A percentile compares a stretch with the other conserved stretches of the same genome.
These are phyloP conservation scores for Lippia alba DNA, from an alignment of 305 asterid genomes.

Conservation along the genomic window DNA sequence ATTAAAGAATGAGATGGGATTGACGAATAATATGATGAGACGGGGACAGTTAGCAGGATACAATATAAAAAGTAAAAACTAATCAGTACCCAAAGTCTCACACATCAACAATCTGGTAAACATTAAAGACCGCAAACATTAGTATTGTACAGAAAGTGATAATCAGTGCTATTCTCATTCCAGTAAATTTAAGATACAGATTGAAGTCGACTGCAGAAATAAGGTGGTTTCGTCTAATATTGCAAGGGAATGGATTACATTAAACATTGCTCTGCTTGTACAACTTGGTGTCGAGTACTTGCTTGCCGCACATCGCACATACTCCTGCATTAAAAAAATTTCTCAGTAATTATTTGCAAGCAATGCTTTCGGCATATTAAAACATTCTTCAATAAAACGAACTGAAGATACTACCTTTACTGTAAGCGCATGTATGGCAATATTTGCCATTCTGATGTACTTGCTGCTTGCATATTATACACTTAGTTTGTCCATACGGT, in stretches of 20 bases:
- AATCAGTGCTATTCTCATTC: neutral
- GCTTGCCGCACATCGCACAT: constrained; percentile 88
- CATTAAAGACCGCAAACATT: constrained; percentile 8
- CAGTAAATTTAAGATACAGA: neutral
- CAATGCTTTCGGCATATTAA: neutral
- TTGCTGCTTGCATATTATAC: constrained; percentile 73
- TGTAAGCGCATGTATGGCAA: constrained; percentile 77
- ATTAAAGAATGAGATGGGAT: neutral
- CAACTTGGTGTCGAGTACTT: constrained; percentile 76
- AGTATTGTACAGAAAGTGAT: neutral
- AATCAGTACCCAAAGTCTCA: constrained; percentile 1
- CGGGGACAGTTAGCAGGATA: neutral
- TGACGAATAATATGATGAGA: constrained; percentile 11
- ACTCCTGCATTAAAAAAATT: constrained; percentile 58
- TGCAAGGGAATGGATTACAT: constrained; percentile 11
- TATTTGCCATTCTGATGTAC: constrained; percentile 73
- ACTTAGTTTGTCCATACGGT: constrained; percentile 55
- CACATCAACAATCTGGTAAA: constrained; percentile 13
- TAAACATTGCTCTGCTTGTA: constrained; percentile 86
- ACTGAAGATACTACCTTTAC: constrained; percentile 53
- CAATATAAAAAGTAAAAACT: neutral
- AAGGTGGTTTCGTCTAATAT: neutral
- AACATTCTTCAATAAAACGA: neutral
- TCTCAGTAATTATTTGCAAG: constrained; percentile 13
- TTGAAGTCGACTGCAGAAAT: constrained; percentile 1